phyloP scores from a whole-genome alignment of 108 stramenopile species.

The Discostella pseudostelligera region DNA sequence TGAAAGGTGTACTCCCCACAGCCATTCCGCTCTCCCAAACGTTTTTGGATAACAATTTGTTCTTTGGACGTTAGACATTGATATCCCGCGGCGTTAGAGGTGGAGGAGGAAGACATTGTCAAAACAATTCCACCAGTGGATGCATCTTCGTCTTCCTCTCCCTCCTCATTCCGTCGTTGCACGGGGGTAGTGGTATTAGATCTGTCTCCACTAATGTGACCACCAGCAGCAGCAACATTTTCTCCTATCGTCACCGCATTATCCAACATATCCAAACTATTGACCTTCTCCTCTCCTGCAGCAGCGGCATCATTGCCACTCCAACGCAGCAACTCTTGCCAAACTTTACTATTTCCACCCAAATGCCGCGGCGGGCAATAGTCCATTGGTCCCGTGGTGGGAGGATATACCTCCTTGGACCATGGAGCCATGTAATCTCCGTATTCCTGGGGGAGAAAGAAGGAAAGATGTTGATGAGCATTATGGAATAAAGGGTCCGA shows the following conservation, averaged over 20 bases:
- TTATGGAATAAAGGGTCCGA: too few relatives aligned
- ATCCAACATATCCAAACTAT: background rate
- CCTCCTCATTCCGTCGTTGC: background rate
- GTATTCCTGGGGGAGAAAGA: conserved; percentile 24
- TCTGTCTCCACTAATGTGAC: background rate
- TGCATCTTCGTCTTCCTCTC: background rate
- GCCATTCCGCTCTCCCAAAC: background rate
- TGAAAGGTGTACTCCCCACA: conserved; percentile 23
- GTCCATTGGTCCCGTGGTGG: conserved; percentile 20
- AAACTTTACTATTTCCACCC: conserved; percentile 24
- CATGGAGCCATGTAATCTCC: conserved; percentile 46
- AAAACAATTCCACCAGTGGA: background rate
- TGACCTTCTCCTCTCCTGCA: conserved; percentile 3
- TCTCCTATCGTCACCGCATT: background rate
- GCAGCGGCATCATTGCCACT: background rate
- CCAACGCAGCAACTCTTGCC: conserved; percentile 23
- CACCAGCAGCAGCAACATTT: background rate
- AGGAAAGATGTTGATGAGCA: background rate
- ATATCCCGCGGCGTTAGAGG: background rate
- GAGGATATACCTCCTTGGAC: conserved; percentile 16
- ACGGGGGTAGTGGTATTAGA: background rate
- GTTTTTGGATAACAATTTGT: background rate
- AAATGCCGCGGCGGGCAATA: conserved; percentile 47
- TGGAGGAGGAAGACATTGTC: background rate
- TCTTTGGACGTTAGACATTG: conserved; percentile 3